Base-by-base conservation (phyloP, 768 basidiomycete species). In the Psilocybe azurescens region DNA sequence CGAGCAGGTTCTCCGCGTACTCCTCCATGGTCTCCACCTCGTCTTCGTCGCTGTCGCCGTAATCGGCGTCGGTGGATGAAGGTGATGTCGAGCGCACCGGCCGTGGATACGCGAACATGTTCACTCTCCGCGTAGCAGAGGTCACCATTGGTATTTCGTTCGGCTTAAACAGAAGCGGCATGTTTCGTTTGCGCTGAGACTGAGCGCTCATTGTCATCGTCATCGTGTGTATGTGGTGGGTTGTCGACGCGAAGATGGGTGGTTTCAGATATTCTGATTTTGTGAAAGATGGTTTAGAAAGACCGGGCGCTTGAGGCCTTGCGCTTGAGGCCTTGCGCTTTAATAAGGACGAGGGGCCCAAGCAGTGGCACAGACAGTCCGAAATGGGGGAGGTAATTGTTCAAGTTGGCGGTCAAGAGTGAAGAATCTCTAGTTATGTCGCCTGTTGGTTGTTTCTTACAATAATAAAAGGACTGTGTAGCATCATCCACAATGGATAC, bases 1-100 rank as follows among this genome's bases (percentile, higher is more conserved):
- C 62, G 29, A 33, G 20, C 32, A 48, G 28, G 3, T 55, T 51
- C 18, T 58, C 58, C 1, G 50, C 51, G 24, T 41, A 28, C 13
- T 63, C 62, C 16, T 58, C 58, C 3, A 51, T 39, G 33, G 46
- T 38, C 13, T 63, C 62, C 14, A 33, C 36, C 29, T 53, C 53
- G 1, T 54, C 57, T 11, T 53, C 53, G n/a, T 53, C 46, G 16
- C 48, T 46, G 13, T 47, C 47, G 13, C 58, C 62, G 11, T 52
- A 51, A 24, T 54, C 36, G 13, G 62, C 58, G 29, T 51, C 50
- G 14, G 39, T 30, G 5, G 62, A 63, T 14, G 49, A 50, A 3
- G 58, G 54, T 29, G 62, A 63, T 32, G 47, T 48, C 29, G 20
- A n/a, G 13, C 52, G 29, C 29, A 30, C 9, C 3, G 14, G 39